These are phyloP conservation scores for Tetradesmus obliquus DNA, from an alignment of 139 green algal species.

Conservation along the genomic window DNA sequence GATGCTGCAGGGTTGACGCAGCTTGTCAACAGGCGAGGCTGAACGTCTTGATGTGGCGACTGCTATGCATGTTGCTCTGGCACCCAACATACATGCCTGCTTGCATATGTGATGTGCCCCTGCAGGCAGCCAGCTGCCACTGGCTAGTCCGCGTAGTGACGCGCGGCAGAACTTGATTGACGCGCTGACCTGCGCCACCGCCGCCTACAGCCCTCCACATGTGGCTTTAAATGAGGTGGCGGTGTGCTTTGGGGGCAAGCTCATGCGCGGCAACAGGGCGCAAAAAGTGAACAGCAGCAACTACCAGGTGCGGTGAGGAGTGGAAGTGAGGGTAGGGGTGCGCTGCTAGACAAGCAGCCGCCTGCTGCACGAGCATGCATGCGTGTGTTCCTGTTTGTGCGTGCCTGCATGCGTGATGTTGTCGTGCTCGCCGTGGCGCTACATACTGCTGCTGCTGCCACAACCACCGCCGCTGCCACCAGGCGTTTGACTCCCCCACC, in stretches of 20 bases:
- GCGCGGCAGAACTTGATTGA: conserved; percentile 92
- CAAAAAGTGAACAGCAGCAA: conserved; percentile 75
- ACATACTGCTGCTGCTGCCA: background rate
- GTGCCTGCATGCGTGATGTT: background rate
- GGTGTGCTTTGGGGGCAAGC: conserved; percentile 91
- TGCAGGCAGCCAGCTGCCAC: background rate
- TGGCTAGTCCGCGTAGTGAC: conserved; percentile 80
- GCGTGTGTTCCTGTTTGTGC: background rate
- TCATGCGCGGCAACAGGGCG: conserved; percentile 89
- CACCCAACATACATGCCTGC: too few relatives aligned
- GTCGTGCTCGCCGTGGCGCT: background rate
- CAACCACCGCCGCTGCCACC: background rate
- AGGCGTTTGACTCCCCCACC: conserved; percentile 61
- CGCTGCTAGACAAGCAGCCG: background rate
- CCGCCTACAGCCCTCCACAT: conserved; percentile 57
- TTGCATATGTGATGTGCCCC: background rate
- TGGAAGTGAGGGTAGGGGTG: background rate
- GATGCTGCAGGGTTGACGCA: background rate
- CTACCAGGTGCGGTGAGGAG: conserved; percentile 54
- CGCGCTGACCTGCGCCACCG: conserved; percentile 34
- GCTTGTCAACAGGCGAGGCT: too few relatives aligned
- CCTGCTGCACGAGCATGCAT: background rate
- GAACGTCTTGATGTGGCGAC: too few relatives aligned
- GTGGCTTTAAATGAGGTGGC: conserved; percentile 83
- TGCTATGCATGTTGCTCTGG: too few relatives aligned